Evolutionary conservation across 352 stramenopile species (phyloP).

Genomic region (Aphanomyces euteiches): DNA sequence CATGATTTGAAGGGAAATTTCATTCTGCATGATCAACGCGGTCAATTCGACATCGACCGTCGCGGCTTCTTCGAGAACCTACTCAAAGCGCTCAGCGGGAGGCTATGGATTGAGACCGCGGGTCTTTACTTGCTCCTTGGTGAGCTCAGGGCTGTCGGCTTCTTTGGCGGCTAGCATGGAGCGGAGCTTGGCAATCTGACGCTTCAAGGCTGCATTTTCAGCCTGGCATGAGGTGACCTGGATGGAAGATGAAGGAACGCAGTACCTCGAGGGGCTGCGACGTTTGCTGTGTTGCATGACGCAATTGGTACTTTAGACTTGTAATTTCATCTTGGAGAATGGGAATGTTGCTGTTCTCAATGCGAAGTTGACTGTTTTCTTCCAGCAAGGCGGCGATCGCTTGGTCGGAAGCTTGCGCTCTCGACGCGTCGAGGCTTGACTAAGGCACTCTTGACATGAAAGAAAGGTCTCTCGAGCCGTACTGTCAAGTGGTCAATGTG

Average conservation of each 20-base stretch:
- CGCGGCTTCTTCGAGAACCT: slow-evolving; percentile 72
- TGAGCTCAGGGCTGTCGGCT: background rate
- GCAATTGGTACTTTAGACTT: slow-evolving; percentile 52
- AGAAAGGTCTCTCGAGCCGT: slow-evolving; percentile 8
- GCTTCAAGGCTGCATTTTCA: slow-evolving; percentile 49
- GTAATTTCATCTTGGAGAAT: slow-evolving; percentile 69
- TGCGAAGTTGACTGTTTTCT: slow-evolving; percentile 61
- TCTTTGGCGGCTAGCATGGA: slow-evolving; percentile 7
- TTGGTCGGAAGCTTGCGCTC: slow-evolving; percentile 49
- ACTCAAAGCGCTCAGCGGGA: background rate
- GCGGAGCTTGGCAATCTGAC: slow-evolving; percentile 32
- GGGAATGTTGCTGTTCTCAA: slow-evolving; percentile 84
- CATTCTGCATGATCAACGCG: slow-evolving; percentile 80
- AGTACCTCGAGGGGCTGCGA: background rate
- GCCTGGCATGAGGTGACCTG: slow-evolving; percentile 30
- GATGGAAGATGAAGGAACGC: background rate
- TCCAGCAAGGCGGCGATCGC: slow-evolving; percentile 49
- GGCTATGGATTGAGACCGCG: background rate
- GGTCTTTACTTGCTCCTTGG: slow-evolving; percentile 27
- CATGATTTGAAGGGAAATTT: slow-evolving; percentile 78
- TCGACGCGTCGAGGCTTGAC: slow-evolving; percentile 57
- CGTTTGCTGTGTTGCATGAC: background rate
- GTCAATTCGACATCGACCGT: slow-evolving; percentile 73
- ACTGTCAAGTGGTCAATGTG: slow-evolving; percentile 79
- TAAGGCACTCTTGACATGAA: slow-evolving; percentile 26